phyloP scores from a whole-genome alignment of 352 stramenopile genomes.

The Pythium vanterpoolii region DNA sequence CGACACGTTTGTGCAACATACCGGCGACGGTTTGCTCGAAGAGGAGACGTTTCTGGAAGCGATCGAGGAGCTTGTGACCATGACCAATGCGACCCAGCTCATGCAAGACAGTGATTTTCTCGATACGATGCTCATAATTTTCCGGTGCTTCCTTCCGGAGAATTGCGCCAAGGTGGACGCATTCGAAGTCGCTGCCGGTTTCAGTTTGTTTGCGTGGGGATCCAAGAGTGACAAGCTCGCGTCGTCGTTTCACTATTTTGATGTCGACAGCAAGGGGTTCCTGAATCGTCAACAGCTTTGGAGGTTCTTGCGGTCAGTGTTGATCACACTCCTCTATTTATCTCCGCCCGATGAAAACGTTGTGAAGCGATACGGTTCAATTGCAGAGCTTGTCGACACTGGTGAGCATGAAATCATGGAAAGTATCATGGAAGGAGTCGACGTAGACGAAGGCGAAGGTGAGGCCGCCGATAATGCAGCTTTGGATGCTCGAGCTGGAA shows the following conservation, averaged over 20 bases:
- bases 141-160: constrained; percentile 64
- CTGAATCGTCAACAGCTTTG: constrained; percentile 80
- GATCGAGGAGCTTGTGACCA: constrained; percentile 74
- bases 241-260: constrained; percentile 85
- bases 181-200: constrained; percentile 80
- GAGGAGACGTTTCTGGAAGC: constrained; percentile 81
- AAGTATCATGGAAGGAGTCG: constrained; percentile 61
- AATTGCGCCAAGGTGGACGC: constrained; percentile 68
- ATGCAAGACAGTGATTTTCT: constrained; percentile 79
- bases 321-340: constrained; percentile 72
- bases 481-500: constrained; percentile 45
- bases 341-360: constrained; percentile 61
- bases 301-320: constrained; percentile 77
- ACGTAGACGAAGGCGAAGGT: constrained; percentile 28
- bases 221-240: constrained; percentile 86
- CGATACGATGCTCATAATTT: constrained; percentile 73
- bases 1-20: constrained; percentile 85
- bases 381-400: constrained; percentile 73
- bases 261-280: constrained; percentile 74
- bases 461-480: constrained; percentile 29
- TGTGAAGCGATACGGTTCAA: constrained; percentile 52
- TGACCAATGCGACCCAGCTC: constrained; percentile 66
- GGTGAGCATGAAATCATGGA: constrained; percentile 80
- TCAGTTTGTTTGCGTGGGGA: constrained; percentile 76
- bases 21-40: constrained; percentile 73